Percentiles rank a stretch among this genome's conserved stretches.
phyloP scores from a whole-genome alignment of 495 filamentous ascomycete genomes.

The Penicillium turbatum region DNA sequence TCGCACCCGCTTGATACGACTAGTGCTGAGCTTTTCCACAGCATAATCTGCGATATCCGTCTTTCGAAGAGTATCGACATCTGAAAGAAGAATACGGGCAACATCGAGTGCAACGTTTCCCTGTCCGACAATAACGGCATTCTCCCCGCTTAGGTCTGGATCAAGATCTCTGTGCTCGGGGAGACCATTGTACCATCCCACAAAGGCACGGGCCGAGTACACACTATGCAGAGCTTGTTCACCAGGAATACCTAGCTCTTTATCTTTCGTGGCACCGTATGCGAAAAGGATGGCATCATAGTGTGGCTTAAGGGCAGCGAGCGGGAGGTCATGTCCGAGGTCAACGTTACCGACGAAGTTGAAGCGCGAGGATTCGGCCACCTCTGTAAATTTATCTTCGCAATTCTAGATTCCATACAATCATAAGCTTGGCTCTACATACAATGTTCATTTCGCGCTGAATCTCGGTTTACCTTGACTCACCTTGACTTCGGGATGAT shows the following conservation, averaged over 20 bases:
- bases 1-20: slow-evolving; percentile 71
- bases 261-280: slow-evolving; percentile 85
- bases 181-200: slow-evolving; percentile 97
- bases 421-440: background rate
- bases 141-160: slow-evolving; percentile 74
- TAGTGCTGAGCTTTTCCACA: slow-evolving; percentile 65
- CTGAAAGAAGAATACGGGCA: slow-evolving; percentile 75
- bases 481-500: slow-evolving; percentile 98
- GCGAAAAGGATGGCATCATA: slow-evolving; percentile 92
- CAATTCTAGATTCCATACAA: slow-evolving; percentile 62
- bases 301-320: slow-evolving; percentile 66
- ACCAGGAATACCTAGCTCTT: slow-evolving; percentile 72
- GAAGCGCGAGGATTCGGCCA: slow-evolving; percentile 75
- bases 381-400: slow-evolving; percentile 84
- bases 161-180: slow-evolving; percentile 75
- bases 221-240: slow-evolving; percentile 68
- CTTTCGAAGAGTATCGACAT: slow-evolving; percentile 63
- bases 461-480: slow-evolving; percentile 7
- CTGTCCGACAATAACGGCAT: slow-evolving; percentile 87
- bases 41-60: slow-evolving; percentile 89
- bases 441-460: background rate
- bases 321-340: slow-evolving; percentile 68
- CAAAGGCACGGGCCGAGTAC: slow-evolving; percentile 87
- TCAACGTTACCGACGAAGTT: slow-evolving; percentile 88
- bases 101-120: slow-evolving; percentile 96